These are phyloP conservation scores for Dioscorea dumetorum DNA, from an alignment of 106 monocot species.

Conservation along the genomic window DNA sequence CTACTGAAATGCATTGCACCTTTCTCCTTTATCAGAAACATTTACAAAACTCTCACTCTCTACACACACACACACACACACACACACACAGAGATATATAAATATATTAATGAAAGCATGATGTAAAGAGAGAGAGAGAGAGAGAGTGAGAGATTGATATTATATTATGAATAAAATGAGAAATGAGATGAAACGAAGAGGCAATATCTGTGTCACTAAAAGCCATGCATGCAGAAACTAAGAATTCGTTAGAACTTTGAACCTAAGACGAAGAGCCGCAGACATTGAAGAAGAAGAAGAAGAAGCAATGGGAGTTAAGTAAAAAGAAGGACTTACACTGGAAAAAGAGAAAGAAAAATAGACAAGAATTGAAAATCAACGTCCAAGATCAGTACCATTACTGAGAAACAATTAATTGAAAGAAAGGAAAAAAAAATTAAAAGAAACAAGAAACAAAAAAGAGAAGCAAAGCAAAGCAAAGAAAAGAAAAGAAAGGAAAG, in stretches of 20 bases:
- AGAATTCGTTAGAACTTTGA: conserved; percentile 21
- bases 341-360: background rate
- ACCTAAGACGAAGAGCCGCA: background rate
- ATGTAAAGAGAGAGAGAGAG: background rate
- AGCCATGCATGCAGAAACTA: conserved; percentile 12
- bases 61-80: too few species aligned
- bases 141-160: background rate
- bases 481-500: background rate
- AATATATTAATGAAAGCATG: background rate
- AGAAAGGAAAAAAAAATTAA: background rate
- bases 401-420: background rate
- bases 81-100: background rate
- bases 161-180: background rate
- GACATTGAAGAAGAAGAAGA: conserved; percentile 1
- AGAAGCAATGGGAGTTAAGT: background rate
- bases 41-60: background rate
- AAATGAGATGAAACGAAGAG: background rate
- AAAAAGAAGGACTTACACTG: background rate
- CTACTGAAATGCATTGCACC: too few species aligned
- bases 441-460: background rate
- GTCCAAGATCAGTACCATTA: too few species aligned
- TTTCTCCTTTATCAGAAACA: background rate
- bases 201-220: conserved; percentile 11
- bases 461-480: background rate
- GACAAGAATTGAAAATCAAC: background rate